Conservation (phyloP, 495 filamentous ascomycete genomes). For the Talaromyces thailandensis region DNA sequence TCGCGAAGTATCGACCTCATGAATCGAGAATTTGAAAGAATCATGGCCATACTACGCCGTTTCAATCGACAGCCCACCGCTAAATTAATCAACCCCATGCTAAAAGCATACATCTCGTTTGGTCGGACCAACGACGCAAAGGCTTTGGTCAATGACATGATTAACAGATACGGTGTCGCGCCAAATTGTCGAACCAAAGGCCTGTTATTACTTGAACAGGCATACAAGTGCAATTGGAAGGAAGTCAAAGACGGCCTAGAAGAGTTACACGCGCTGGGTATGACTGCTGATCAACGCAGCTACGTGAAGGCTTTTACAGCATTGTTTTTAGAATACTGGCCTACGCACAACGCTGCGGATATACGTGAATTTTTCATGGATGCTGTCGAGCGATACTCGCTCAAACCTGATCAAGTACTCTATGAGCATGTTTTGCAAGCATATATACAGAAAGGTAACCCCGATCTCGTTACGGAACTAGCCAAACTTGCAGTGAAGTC, state of each 20-base stretch:
- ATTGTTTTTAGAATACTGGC: conserved; percentile 37
- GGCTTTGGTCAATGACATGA: conserved; percentile 28
- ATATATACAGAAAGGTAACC: conserved; percentile 28
- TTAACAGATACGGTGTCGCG: conserved; percentile 15
- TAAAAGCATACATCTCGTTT: conserved; percentile 31
- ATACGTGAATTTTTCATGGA: conserved; percentile 27
- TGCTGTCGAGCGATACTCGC: conserved; percentile 25
- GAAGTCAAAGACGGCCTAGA: conserved; percentile 25
- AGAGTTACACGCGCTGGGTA: conserved; percentile 28
- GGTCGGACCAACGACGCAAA: conserved; percentile 29
- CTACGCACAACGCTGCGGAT: conserved; percentile 21
- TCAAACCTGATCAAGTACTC: conserved; percentile 30
- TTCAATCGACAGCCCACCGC: conserved; percentile 22
- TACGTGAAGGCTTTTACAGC: conserved; percentile 30
- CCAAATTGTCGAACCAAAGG: conserved; percentile 31
- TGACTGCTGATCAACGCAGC: conserved; percentile 18
- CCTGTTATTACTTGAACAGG: conserved; percentile 26
- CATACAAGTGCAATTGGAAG: conserved; percentile 33
- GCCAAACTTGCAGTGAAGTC: conserved; percentile 18
- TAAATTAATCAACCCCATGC: conserved; percentile 34
- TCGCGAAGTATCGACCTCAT: conserved; percentile 30
- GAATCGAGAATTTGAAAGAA: conserved; percentile 21
- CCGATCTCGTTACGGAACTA: conserved; percentile 20
- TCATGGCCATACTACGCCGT: conserved; percentile 17
- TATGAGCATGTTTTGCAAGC: conserved; percentile 35